Evolutionary conservation across 106 monocot species (phyloP).

Genomic region (Acorus calamus): DNA sequence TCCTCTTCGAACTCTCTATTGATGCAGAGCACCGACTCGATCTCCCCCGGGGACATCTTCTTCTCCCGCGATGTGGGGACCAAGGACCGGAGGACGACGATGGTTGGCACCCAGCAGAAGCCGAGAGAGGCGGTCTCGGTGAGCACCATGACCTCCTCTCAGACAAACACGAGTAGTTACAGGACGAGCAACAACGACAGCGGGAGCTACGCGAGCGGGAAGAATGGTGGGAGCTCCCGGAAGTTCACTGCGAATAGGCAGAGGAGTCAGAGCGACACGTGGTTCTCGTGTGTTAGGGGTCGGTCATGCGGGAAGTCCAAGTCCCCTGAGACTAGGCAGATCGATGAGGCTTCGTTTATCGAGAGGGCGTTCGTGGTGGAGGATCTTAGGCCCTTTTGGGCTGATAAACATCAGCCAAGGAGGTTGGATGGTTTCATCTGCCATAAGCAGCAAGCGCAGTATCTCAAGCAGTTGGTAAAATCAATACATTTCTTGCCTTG

Average conservation of each 20-base stretch:
- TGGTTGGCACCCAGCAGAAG: too few species aligned
- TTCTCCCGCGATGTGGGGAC: constrained; percentile 15
- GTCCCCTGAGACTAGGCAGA: constrained; percentile 8
- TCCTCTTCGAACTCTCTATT: constrained; percentile 7
- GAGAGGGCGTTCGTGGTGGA: constrained; percentile 30
- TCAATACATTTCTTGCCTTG: background rate
- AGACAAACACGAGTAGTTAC: constrained; percentile 15
- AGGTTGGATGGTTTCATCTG: constrained; percentile 25
- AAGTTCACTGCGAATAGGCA: constrained; percentile 18
- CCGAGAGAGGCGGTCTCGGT: background rate
- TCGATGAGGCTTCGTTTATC: constrained; percentile 23
- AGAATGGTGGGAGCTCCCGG: constrained; percentile 4
- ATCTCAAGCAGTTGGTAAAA: constrained; percentile 30
- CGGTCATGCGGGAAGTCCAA: constrained; percentile 15
- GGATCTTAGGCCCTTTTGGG: constrained; percentile 32
- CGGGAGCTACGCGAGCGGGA: constrained; percentile 14
- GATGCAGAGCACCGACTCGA: constrained; percentile 16
- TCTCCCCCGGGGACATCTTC: constrained; percentile 28
- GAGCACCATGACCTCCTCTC: constrained; percentile 7
- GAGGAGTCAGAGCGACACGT: constrained; percentile 26
- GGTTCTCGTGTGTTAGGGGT: constrained; percentile 23
- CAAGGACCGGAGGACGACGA: constrained; percentile 2
- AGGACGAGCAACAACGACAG: constrained; percentile 4
- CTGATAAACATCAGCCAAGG: constrained; percentile 25
- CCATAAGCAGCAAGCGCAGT: constrained; percentile 22